A percentile compares a stretch with the other conserved stretches of the same genome.
Evolutionary conservation across 257 asterid genomes (phyloP).

Genomic region (Rhazya stricta): DNA sequence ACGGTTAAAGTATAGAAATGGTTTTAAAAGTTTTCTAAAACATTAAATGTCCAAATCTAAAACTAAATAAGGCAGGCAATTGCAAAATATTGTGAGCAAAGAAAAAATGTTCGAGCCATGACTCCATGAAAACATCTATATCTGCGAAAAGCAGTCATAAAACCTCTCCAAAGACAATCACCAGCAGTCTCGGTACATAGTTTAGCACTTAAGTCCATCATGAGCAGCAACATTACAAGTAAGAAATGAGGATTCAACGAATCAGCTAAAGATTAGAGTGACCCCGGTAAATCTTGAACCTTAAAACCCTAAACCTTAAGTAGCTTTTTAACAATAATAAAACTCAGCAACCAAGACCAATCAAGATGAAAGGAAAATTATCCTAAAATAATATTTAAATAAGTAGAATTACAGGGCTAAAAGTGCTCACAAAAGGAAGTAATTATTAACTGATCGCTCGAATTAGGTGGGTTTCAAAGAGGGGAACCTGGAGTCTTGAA

Average conservation of each 20-base stretch:
- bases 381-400: too few species aligned
- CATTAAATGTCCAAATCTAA: background rate
- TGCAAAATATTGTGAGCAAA: background rate
- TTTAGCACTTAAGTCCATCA: background rate
- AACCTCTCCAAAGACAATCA: background rate
- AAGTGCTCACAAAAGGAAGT: background rate
- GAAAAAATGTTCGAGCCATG: background rate
- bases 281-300: background rate
- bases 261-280: background rate
- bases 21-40: background rate
- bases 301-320: background rate
- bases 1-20: background rate
- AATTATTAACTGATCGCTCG: background rate
- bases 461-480: background rate
- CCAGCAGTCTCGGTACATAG: background rate
- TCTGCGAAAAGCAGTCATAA: background rate
- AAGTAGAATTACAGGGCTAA: background rate
- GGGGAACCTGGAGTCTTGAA: conserved; percentile 44
- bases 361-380: background rate
- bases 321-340: background rate
- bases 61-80: background rate
- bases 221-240: background rate
- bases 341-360: background rate
- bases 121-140: background rate
- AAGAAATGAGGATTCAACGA: background rate